A percentile compares a stretch with the other conserved stretches of the same genome.
These are phyloP conservation scores for Marchantia paleacea DNA, from an alignment of 225 moss, liverwort and hornwort species.

Conservation along the genomic window DNA sequence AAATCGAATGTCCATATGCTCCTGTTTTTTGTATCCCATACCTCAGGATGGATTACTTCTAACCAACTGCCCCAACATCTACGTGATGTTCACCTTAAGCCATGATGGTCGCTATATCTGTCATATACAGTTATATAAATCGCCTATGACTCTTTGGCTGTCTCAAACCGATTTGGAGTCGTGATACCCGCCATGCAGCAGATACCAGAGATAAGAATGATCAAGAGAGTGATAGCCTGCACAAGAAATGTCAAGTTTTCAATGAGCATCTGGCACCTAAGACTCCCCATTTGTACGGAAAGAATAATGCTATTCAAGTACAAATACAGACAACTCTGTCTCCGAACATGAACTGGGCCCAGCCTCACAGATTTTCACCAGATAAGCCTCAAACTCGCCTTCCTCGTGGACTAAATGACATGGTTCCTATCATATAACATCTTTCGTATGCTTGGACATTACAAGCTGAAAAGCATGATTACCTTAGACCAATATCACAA, in stretches of 20 bases:
- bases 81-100: background rate
- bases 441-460: too few species aligned
- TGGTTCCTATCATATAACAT: too few species aligned
- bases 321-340: background rate
- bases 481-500: too few species aligned
- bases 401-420: too few species aligned
- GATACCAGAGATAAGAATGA: conserved; percentile 49
- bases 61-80: conserved; percentile 1
- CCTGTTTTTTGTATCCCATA: background rate
- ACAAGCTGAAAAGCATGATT: too few species aligned
- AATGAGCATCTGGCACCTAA: background rate
- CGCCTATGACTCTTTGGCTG: conserved; percentile 30
- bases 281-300: background rate
- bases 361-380: too few species aligned
- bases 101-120: background rate
- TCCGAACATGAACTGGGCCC: background rate
- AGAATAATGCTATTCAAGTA: background rate
- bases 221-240: conserved; percentile 41
- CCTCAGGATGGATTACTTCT: background rate
- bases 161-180: conserved; percentile 41
- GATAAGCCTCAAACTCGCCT: too few species aligned
- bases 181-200: conserved; percentile 53
- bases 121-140: background rate
- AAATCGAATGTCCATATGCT: conserved; percentile 1
- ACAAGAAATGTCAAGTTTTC: background rate